Conservation (phyloP, 2,329 filamentous ascomycete species). For the Gaeumannomyces tritici region DNA sequence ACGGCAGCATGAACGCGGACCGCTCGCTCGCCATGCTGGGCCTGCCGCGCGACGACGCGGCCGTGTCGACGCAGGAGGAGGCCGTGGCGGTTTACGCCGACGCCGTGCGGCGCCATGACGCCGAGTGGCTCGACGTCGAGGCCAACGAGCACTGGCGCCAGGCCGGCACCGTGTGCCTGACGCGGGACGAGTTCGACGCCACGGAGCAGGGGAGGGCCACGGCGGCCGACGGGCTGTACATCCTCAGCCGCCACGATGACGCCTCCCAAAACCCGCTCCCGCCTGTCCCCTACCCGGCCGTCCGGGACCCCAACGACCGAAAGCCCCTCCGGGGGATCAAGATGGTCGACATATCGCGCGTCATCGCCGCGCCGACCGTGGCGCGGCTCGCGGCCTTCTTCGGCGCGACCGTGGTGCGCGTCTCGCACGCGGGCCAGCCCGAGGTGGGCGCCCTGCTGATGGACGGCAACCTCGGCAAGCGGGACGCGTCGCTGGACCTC, state of each 20-base stretch:
- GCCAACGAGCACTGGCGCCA: slow-evolving; percentile 28
- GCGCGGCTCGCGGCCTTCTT: slow-evolving; percentile 30
- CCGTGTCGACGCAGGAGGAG: slow-evolving; percentile 10
- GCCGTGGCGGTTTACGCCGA: slow-evolving; percentile 20
- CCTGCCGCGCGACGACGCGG: slow-evolving; percentile 27
- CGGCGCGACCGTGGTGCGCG: slow-evolving; percentile 35
- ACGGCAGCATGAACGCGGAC: slow-evolving; percentile 35
- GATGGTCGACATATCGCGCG: slow-evolving; percentile 38
- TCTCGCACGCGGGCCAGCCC: slow-evolving; percentile 30
- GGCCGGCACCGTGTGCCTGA: slow-evolving; percentile 33
- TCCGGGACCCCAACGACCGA: slow-evolving; percentile 15
- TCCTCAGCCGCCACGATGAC: slow-evolving; percentile 30
- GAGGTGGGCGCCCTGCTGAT: slow-evolving; percentile 30
- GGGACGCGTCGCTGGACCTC: slow-evolving; percentile 36
- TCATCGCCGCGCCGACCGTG: slow-evolving; percentile 37
- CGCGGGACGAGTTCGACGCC: slow-evolving; percentile 30
- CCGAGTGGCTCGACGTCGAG: slow-evolving; percentile 30
- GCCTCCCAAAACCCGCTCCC: slow-evolving; percentile 34
- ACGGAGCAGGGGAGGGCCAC: slow-evolving; percentile 26
- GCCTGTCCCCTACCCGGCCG: slow-evolving; percentile 27
- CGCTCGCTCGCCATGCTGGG: slow-evolving; percentile 34
- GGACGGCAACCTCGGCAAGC: slow-evolving; percentile 36
- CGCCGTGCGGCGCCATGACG: slow-evolving; percentile 18
- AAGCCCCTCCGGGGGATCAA: slow-evolving; percentile 34
- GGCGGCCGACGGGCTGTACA: slow-evolving; percentile 32